phyloP scores from a whole-genome alignment of 768 basidiomycete species.

The Mycena epipterygia region DNA sequence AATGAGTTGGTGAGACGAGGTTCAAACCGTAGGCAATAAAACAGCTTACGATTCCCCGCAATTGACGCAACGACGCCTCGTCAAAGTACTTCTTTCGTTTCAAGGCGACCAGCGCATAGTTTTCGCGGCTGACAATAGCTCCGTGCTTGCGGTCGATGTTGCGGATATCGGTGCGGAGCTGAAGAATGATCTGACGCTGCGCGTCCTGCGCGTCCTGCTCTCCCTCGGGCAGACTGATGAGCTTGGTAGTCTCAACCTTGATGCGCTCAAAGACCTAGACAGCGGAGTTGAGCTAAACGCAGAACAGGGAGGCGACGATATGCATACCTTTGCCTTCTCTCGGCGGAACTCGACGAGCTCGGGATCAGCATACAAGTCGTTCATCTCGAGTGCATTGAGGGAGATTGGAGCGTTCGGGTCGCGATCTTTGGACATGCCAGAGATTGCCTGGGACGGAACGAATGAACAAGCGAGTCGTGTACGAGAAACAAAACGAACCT shows the following conservation, averaged over 20 bases:
- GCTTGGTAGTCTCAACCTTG: neutral
- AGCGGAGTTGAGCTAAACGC: neutral
- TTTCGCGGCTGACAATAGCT: neutral
- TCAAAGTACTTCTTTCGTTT: neutral
- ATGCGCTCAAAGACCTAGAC: neutral
- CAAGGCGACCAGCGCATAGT: neutral
- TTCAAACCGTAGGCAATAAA: too few species aligned
- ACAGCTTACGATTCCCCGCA: neutral
- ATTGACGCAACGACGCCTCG: neutral
- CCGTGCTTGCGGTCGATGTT: neutral
- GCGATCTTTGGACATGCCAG: conserved; percentile 8
- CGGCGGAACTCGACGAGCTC: neutral
- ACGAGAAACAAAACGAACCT: neutral
- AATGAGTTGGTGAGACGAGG: too few species aligned
- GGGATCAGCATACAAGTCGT: neutral
- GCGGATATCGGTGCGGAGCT: neutral
- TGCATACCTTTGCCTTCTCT: neutral
- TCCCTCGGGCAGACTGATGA: neutral
- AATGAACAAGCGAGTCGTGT: neutral
- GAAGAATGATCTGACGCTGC: neutral
- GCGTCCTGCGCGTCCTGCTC: neutral
- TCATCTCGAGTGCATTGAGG: neutral
- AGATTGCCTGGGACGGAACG: neutral
- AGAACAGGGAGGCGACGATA: neutral
- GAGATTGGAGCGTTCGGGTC: conserved; percentile 1